Conservation (phyloP, 371 early-diverging fungal species). For the Quaeritorhiza haematococci region DNA sequence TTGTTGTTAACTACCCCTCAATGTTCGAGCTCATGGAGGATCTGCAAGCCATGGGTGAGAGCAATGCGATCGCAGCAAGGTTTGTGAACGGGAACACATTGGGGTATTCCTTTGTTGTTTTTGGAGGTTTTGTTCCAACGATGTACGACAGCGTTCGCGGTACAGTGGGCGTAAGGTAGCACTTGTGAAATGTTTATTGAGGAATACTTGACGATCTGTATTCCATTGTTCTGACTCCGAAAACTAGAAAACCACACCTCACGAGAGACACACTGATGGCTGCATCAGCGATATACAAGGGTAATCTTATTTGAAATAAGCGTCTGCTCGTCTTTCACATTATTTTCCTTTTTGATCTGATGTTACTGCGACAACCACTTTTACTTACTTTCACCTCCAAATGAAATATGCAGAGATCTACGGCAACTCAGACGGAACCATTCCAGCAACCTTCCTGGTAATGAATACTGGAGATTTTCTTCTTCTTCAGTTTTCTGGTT, state of each 20-base stretch:
- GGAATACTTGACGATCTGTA: not conserved
- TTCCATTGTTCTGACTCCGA: not conserved
- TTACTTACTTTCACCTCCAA: conserved; percentile 8
- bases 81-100: no score
- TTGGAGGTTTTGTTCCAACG: not conserved
- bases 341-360: not conserved
- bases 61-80: conserved; percentile 81
- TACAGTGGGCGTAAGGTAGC: no score
- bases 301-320: conserved; percentile 47
- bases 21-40: conserved; percentile 88
- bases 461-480: no score
- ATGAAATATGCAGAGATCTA: conserved; percentile 74
- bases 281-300: conserved; percentile 82
- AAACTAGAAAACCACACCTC: conserved; percentile 41
- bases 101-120: not conserved
- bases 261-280: conserved; percentile 80
- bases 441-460: conserved; percentile 94
- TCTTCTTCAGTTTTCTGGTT: no score
- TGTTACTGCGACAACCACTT: conserved; percentile 2
- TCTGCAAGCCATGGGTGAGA: conserved; percentile 90
- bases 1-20: conserved; percentile 87
- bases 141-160: no score
- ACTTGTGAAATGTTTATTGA: no score
- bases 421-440: conserved; percentile 81
- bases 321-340: no score